Evolutionary conservation across 1,284 basidiomycete species (phyloP).

Genomic region (Veloporphyrellus conicus): DNA sequence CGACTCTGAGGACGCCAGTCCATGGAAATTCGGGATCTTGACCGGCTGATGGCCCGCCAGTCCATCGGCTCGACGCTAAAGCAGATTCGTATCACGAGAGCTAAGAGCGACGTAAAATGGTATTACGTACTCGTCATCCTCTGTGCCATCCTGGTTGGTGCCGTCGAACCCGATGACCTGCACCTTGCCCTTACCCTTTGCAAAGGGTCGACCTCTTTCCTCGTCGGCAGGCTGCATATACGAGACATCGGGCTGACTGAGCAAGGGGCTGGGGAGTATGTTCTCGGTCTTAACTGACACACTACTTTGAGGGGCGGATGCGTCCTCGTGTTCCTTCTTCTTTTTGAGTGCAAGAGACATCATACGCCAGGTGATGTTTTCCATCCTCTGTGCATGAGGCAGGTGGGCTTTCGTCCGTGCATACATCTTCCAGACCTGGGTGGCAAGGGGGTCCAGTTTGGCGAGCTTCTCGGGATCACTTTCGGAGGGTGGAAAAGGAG

Average conservation of each 20-base stretch:
- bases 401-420: slow-evolving; percentile 82
- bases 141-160: slow-evolving; percentile 60
- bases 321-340: slow-evolving; percentile 70
- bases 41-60: slow-evolving; percentile 89
- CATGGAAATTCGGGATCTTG: slow-evolving; percentile 87
- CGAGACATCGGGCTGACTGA: slow-evolving; percentile 7
- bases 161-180: slow-evolving; percentile 77
- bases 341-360: slow-evolving; percentile 92
- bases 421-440: slow-evolving; percentile 97
- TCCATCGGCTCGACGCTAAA: slow-evolving; percentile 72
- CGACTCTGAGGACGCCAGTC: slow-evolving; percentile 75
- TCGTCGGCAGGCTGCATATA: slow-evolving; percentile 29
- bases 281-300: slow-evolving; percentile 31
- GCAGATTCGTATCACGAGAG: slow-evolving; percentile 22
- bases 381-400: slow-evolving; percentile 93
- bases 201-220: slow-evolving; percentile 64
- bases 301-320: slow-evolving; percentile 7
- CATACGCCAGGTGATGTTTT: slow-evolving; percentile 97
- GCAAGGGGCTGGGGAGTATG: slow-evolving; percentile 11
- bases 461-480: slow-evolving; percentile 62
- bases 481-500: slow-evolving; percentile 38
- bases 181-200: slow-evolving; percentile 72
- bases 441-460: slow-evolving; percentile 84
- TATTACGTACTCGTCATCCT: slow-evolving; percentile 71
- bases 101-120: slow-evolving; percentile 23